A percentile compares a stretch with the other conserved stretches of the same genome.
phyloP scores from a whole-genome alignment of 768 basidiomycete species.

The Phlebiopsis flavidoalba region DNA sequence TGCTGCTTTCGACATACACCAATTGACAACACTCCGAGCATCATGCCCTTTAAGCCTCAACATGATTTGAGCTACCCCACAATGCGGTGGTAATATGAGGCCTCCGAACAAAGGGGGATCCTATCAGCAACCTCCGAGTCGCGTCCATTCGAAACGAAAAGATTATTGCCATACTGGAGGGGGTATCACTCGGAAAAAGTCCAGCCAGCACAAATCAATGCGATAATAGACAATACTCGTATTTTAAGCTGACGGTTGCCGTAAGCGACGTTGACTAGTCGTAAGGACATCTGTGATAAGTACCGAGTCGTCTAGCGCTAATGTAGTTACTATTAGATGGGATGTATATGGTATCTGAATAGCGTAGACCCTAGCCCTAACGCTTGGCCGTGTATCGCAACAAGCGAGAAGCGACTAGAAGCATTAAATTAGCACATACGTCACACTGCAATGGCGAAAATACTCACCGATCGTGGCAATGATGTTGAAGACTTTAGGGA shows the following conservation, averaged over 20 bases:
- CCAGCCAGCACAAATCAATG: too few species aligned
- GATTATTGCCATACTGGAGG: too few species aligned
- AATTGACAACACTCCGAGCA: too few species aligned
- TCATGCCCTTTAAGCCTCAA: too few species aligned
- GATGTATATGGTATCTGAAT: background rate
- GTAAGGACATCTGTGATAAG: background rate
- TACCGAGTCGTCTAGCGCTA: background rate
- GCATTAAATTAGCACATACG: slow-evolving; percentile 9
- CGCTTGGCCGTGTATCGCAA: slow-evolving; percentile 71
- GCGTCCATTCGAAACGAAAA: too few species aligned
- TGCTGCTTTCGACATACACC: too few species aligned
- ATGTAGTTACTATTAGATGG: background rate
- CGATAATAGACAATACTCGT: background rate
- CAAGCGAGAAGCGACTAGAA: slow-evolving; percentile 60
- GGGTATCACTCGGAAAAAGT: too few species aligned
- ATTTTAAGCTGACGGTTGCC: background rate
- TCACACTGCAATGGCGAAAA: background rate
- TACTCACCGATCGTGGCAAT: slow-evolving; percentile 46
- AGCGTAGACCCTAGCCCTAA: slow-evolving; percentile 20
- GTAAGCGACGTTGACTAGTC: background rate
- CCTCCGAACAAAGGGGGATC: too few species aligned
- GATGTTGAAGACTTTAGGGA: slow-evolving; percentile 58
- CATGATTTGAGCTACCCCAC: too few species aligned
- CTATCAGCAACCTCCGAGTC: too few species aligned
- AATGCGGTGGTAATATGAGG: too few species aligned